These are phyloP conservation scores for Dichomitus squalens DNA, from an alignment of 1,284 basidiomycete species.

Conservation along the genomic window DNA sequence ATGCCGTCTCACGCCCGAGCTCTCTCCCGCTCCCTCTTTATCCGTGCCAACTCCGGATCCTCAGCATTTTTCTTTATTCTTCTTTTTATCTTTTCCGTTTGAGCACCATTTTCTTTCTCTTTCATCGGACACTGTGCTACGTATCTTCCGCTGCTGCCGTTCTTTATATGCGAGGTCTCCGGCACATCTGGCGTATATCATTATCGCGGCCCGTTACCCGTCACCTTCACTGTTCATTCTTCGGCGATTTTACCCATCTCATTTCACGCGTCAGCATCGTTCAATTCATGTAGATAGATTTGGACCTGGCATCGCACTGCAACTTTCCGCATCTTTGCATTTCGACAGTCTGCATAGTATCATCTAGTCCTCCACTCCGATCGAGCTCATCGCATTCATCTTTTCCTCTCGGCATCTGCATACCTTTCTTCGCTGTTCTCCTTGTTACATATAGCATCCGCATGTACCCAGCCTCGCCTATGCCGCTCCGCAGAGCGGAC, in stretches of 20 bases:
- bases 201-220: slow-evolving; percentile 17
- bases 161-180: slow-evolving; percentile 26
- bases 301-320: slow-evolving; percentile 23
- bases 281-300: slow-evolving; percentile 23
- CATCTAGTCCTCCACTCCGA: background rate
- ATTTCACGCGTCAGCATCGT: slow-evolving; percentile 1
- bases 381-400: slow-evolving; percentile 1
- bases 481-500: slow-evolving; percentile 36
- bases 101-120: slow-evolving; percentile 1
- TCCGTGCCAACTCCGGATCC: slow-evolving; percentile 22
- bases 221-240: slow-evolving; percentile 9
- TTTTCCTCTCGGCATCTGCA: slow-evolving; percentile 17
- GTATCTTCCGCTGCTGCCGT: slow-evolving; percentile 5
- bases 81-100: slow-evolving; percentile 3
- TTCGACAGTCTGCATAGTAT: slow-evolving; percentile 22
- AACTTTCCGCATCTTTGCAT: slow-evolving; percentile 7
- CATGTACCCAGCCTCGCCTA: slow-evolving; percentile 22
- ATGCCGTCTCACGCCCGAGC: slow-evolving; percentile 17
- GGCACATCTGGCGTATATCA: slow-evolving; percentile 26
- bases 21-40: slow-evolving; percentile 4
- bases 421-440: slow-evolving; percentile 17
- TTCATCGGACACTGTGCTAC: slow-evolving; percentile 15
- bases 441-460: slow-evolving; percentile 18
- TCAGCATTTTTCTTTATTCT: slow-evolving; percentile 13
- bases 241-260: background rate